Evolutionary conservation across 306 rosid genomes (phyloP).

Genomic region (Cyclanthera cordifolia): DNA sequence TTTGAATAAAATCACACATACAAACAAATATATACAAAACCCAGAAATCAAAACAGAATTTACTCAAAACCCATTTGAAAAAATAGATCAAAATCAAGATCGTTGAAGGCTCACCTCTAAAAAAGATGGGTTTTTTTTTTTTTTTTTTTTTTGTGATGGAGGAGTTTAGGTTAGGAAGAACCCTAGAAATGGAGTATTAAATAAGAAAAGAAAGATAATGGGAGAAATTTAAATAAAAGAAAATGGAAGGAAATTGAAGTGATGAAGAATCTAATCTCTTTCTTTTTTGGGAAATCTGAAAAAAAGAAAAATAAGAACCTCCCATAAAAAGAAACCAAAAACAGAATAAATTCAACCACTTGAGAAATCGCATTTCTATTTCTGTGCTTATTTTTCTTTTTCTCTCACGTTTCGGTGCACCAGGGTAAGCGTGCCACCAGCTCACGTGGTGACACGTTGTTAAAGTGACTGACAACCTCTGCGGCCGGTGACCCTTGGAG

Average conservation of each 20-base stretch:
- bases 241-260: slow-evolving; percentile 1
- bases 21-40: neutral
- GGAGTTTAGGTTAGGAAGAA: slow-evolving; percentile 9
- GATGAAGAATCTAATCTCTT: slow-evolving; percentile 37
- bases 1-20: neutral
- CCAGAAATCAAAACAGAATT: neutral
- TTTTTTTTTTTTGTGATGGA: too few species aligned
- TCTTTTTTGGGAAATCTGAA: slow-evolving; percentile 42
- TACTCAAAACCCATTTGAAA: slow-evolving; percentile 9
- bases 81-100: neutral
- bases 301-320: slow-evolving; percentile 24
- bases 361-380: slow-evolving; percentile 20
- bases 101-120: neutral
- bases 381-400: neutral
- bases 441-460: slow-evolving; percentile 19
- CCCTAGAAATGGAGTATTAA: slow-evolving; percentile 18
- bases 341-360: slow-evolving; percentile 34
- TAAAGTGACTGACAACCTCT: slow-evolving; percentile 34
- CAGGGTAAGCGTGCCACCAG: slow-evolving; percentile 10
- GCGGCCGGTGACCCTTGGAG: slow-evolving; percentile 35
- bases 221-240: neutral
- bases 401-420: slow-evolving; percentile 13
- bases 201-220: slow-evolving; percentile 1
- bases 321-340: slow-evolving; percentile 35
- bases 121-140: neutral